Evolutionary conservation across 352 stramenopile genomes (phyloP).

Genomic region (Aphanomyces invadans): DNA sequence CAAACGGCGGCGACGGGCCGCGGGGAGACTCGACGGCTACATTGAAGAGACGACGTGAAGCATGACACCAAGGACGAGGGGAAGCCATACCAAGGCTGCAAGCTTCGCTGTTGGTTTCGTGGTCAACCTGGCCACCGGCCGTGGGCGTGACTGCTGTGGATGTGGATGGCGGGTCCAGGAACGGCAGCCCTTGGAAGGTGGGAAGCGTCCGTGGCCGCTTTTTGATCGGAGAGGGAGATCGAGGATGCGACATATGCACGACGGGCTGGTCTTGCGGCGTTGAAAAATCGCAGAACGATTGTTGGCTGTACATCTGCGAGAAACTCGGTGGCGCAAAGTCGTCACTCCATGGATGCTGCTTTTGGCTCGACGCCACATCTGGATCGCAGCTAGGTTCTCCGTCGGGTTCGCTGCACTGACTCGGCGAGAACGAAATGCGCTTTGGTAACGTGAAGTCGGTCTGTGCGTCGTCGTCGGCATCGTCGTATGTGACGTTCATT

Average conservation of each 20-base stretch:
- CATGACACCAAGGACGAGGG: background rate
- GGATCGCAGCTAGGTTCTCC: slow-evolving; percentile 33
- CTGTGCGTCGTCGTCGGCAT: slow-evolving; percentile 33
- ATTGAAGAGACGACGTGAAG: background rate
- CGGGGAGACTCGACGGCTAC: background rate
- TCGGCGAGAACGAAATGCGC: slow-evolving; percentile 73
- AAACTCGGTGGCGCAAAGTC: slow-evolving; percentile 30
- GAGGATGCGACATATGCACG: slow-evolving; percentile 70
- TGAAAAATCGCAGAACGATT: slow-evolving; percentile 73
- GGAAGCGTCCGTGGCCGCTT: slow-evolving; percentile 43
- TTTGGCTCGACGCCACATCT: background rate
- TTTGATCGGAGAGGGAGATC: slow-evolving; percentile 73
- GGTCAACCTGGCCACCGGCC: background rate
- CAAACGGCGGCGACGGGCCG: background rate
- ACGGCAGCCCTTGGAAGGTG: slow-evolving; percentile 9
- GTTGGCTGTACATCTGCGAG: slow-evolving; percentile 63
- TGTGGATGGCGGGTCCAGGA: background rate
- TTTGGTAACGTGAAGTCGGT: slow-evolving; percentile 38
- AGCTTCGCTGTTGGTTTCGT: slow-evolving; percentile 6
- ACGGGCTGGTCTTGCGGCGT: slow-evolving; percentile 77
- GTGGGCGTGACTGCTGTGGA: background rate
- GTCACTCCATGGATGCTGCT: slow-evolving; percentile 20
- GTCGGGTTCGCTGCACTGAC: slow-evolving; percentile 65
- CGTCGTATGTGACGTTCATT: slow-evolving; percentile 32
- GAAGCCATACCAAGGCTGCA: background rate